Conservation (phyloP, 176 grass and related monocot species). For the Puya raimondii region DNA sequence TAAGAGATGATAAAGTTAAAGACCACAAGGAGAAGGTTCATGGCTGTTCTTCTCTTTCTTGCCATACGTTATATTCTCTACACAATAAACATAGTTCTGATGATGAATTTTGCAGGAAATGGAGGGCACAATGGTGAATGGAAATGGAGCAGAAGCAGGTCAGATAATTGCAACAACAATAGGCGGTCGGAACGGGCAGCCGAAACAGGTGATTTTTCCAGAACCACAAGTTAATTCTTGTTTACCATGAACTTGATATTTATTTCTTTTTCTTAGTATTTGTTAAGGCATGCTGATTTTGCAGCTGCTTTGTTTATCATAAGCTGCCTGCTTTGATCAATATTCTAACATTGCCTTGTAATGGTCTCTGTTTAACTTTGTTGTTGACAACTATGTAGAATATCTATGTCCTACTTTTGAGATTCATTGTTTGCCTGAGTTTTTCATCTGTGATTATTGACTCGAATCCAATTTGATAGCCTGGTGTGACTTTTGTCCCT, state of each 20-base stretch:
- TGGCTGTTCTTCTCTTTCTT: background rate
- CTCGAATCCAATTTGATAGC: too few relatives aligned
- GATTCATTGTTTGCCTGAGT: too few relatives aligned
- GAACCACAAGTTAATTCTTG: too few relatives aligned
- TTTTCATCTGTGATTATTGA: too few relatives aligned
- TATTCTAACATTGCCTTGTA: background rate
- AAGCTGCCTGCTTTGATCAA: background rate
- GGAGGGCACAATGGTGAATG: slow-evolving; percentile 49
- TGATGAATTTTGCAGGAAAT: slow-evolving; percentile 31
- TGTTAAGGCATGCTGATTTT: background rate
- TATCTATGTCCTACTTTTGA: too few relatives aligned
- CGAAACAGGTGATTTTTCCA: slow-evolving; percentile 62
- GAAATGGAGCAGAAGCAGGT: slow-evolving; percentile 68
- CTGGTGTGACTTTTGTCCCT: too few relatives aligned
- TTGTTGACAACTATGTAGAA: background rate
- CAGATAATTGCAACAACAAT: slow-evolving; percentile 88
- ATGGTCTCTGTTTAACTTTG: background rate
- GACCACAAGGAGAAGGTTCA: slow-evolving; percentile 58
- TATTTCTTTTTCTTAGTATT: too few relatives aligned
- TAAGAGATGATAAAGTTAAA: slow-evolving; percentile 70
- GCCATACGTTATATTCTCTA: slow-evolving; percentile 3
- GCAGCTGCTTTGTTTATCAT: background rate
- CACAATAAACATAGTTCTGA: background rate
- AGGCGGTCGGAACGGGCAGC: slow-evolving; percentile 80
- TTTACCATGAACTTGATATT: too few relatives aligned